These are phyloP conservation scores for Zea luxurians DNA, from an alignment of 176 grass and related monocot genomes.

Conservation along the genomic window DNA sequence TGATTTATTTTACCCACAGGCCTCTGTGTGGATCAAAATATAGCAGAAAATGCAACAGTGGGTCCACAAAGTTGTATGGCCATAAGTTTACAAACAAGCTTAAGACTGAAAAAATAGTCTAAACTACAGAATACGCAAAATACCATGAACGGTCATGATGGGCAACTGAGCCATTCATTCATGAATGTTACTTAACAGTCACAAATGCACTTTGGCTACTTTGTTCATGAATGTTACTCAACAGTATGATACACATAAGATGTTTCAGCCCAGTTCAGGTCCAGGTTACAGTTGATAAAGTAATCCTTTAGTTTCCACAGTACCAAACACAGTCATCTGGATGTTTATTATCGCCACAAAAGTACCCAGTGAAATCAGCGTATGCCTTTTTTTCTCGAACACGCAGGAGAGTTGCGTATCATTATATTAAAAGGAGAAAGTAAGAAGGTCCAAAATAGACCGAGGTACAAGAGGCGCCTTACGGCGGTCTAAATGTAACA, in stretches of 20 bases:
- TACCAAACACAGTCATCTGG: background rate
- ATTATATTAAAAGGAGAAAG: too few species aligned
- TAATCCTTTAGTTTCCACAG: background rate
- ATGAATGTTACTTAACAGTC: background rate
- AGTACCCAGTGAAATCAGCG: background rate
- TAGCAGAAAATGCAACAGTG: background rate
- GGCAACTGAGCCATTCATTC: background rate
- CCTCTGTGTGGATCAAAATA: background rate
- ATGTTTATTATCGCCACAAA: conserved; percentile 3
- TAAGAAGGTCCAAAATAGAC: too few species aligned
- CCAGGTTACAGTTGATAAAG: background rate
- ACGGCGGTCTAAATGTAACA: too few species aligned
- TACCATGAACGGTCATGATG: background rate
- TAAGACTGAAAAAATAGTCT: background rate
- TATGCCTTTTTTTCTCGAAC: background rate
- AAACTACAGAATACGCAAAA: conserved; percentile 15
- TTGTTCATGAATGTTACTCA: background rate
- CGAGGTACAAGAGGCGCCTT: too few species aligned
- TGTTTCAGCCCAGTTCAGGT: conserved; percentile 11
- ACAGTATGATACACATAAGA: too few species aligned
- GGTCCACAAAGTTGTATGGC: background rate
- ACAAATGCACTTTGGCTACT: too few species aligned
- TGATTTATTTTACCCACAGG: background rate
- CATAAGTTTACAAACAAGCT: conserved; percentile 4
- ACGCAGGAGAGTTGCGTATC: too few species aligned